Evolutionary conservation across 2,329 filamentous ascomycete species (phyloP).

Genomic region (Beauveria asiatica): DNA sequence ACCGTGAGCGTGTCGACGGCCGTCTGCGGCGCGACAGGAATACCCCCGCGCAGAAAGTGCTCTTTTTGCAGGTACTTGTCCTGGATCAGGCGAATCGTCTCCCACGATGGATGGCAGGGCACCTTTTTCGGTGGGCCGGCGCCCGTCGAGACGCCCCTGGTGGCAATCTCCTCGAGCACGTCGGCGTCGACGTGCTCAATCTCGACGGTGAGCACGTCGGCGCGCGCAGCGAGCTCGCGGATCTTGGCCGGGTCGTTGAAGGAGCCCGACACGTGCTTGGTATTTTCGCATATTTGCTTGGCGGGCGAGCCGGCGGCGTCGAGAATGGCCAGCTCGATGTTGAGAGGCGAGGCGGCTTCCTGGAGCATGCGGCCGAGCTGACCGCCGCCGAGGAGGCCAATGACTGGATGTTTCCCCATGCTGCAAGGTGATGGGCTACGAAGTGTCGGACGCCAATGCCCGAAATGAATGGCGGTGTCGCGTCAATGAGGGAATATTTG

Average conservation of each 20-base stretch:
- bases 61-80: conserved; percentile 90
- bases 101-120: conserved; percentile 72
- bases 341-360: conserved; percentile 69
- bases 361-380: conserved; percentile 91
- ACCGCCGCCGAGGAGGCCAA: conserved; percentile 51
- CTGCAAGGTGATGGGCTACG: background rate
- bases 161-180: conserved; percentile 73
- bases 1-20: conserved; percentile 51
- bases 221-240: conserved; percentile 63
- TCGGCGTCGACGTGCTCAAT: conserved; percentile 94
- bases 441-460: background rate
- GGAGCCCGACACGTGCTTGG: conserved; percentile 70
- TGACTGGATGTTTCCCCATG: conserved; percentile 29
- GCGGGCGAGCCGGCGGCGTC: conserved; percentile 71
- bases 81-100: conserved; percentile 80
- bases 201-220: conserved; percentile 82
- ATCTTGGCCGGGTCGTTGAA: conserved; percentile 80
- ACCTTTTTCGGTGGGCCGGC: conserved; percentile 38
- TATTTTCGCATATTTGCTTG: conserved; percentile 73
- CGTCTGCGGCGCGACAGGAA: conserved; percentile 65
- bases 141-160: conserved; percentile 49
- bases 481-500: background rate
- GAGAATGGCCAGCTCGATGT: conserved; percentile 69
- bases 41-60: conserved; percentile 57
- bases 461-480: background rate